Conservation (phyloP, 1,139 yeast species). For the Sugiyamaella sp. region DNA sequence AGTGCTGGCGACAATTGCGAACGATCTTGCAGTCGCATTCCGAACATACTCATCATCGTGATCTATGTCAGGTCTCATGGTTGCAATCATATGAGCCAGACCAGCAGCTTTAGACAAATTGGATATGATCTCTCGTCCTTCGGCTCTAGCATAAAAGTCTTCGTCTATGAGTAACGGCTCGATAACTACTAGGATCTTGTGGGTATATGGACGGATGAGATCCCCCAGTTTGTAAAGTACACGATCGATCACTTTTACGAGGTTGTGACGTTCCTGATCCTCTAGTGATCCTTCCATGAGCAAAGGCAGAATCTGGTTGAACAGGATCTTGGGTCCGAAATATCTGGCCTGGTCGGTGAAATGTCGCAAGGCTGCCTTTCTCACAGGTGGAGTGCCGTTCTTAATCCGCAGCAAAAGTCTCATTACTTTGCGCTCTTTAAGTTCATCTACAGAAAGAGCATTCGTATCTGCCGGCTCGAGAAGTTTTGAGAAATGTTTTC, state of each 20-base stretch:
- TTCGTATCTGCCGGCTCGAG: slow-evolving; percentile 45
- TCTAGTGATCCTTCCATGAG: slow-evolving; percentile 72
- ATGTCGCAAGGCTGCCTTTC: slow-evolving; percentile 73
- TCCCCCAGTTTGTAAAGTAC: slow-evolving; percentile 67
- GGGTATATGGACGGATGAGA: slow-evolving; percentile 71
- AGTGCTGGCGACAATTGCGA: slow-evolving; percentile 85
- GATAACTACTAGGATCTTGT: slow-evolving; percentile 69
- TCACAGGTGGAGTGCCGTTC: slow-evolving; percentile 68
- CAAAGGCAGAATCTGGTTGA: slow-evolving; percentile 72
- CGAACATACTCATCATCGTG: slow-evolving; percentile 82
- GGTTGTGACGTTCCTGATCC: slow-evolving; percentile 80
- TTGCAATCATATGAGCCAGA: slow-evolving; percentile 71
- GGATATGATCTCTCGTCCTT: slow-evolving; percentile 79
- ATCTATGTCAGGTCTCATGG: slow-evolving; percentile 80
- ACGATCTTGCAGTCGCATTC: slow-evolving; percentile 72
- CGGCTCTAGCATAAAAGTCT: slow-evolving; percentile 69
- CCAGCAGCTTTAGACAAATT: slow-evolving; percentile 83
- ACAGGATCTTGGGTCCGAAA: slow-evolving; percentile 71
- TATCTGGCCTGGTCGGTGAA: slow-evolving; percentile 64
- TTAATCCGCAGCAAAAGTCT: slow-evolving; percentile 68
- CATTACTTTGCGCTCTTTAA: slow-evolving; percentile 64
- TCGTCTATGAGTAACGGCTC: slow-evolving; percentile 83
- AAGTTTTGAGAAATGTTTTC: slow-evolving; percentile 69
- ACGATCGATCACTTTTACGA: slow-evolving; percentile 76
- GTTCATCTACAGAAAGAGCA: slow-evolving; percentile 54